Evolutionary conservation across 345 rosid genomes (phyloP), one percentile per base, ranked within the genome.

Genomic region (Melaleuca alternifolia): DNA sequence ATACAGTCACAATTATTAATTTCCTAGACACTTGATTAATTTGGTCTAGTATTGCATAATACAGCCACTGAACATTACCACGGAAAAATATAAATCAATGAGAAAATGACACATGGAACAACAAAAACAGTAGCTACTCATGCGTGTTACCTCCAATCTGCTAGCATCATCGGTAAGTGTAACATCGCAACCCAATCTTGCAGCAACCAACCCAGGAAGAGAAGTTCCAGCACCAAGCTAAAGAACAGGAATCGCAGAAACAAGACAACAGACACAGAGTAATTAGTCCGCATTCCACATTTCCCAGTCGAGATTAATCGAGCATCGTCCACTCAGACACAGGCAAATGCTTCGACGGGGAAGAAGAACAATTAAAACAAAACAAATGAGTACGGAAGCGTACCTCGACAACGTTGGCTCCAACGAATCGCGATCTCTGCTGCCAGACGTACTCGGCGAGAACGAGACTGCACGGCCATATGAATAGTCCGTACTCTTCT

Each of bases 381-480:
- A 15, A 41, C 41, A 18, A 33, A 0, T 1, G 13, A 71, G 12
- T 71, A 2, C 0, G 48, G 26, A 37, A 28, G 86, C 18, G 75
- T 83, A 93, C 98, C 95, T 97, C 99, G 86, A 97, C 87, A 48
- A 94, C 94, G 20, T 56, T 84, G 6, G 91, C 90, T 30, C 92
- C 93, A 12, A 91, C 85, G 88, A 97, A 95, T 50, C 96, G 94
- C 84, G 84, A 89, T 89, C 91, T 88, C 76, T 94, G 98, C 87
- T 96, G 99, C 98, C 99, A 97, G 86, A 96, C 92, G 91, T 95
- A 95, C 91, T 96, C 98, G 37, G 99, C 97, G 79, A 96, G 94
- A 65, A 96, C 91, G 51, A 95, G 86, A 82, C 98, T 96, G 84
- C 96, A 95, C 11, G 98, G 99, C 99, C 98, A 95, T 71, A 95